Evolutionary conservation across 176 grass and related monocot species (phyloP), one percentile per base, ranked within the genome.

Genomic region (Zizania latifolia): DNA sequence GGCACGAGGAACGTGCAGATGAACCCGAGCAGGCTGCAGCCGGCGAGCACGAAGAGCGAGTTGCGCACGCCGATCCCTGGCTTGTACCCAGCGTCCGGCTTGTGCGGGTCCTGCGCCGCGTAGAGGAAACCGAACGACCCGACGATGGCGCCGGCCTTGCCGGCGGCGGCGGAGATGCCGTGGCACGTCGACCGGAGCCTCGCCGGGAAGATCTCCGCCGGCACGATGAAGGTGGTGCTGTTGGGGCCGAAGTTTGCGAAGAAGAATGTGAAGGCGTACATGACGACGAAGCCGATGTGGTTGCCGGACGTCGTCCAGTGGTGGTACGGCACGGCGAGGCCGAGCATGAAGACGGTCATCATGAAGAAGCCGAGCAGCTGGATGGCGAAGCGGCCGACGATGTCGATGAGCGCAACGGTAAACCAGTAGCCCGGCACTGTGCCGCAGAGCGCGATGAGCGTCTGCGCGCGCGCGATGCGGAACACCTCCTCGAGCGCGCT

Each of bases 391-490:
- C 85, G 82, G 7, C 82, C 82, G 11, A 94, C 12, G 33, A 78
- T 13, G 75, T 94, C 92, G 73, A 94, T 94, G 38, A 94, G 44
- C 13, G 54, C 61, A 58, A 91, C 92, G 43, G 92, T 94, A 83
- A 96, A 84, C 92, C 88, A 91, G 71, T 95, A 89, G 0, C 92
- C 91, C 0, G 92, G 92, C 3, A 95, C 80, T 16, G 92, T 95
- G 46, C 92, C 88, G 38, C 85, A 89, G 45, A 95, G 78, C 2
- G 88, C 92, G 63, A 95, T 74, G 44, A 91, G 70, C 41, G 88
- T 64, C 79, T 89, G 83, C 0, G 85, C 92, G 3, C 76, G 82
- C 0, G 91, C 63, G 59, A 93, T 79, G 14, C 46, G 71, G 84
- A 67, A 90, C 35, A 90, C 78, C 78, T 93, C 91, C 39, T 87